Conservation (phyloP, 2,329 filamentous ascomycete genomes). For the Setomelanomma holmii region DNA sequence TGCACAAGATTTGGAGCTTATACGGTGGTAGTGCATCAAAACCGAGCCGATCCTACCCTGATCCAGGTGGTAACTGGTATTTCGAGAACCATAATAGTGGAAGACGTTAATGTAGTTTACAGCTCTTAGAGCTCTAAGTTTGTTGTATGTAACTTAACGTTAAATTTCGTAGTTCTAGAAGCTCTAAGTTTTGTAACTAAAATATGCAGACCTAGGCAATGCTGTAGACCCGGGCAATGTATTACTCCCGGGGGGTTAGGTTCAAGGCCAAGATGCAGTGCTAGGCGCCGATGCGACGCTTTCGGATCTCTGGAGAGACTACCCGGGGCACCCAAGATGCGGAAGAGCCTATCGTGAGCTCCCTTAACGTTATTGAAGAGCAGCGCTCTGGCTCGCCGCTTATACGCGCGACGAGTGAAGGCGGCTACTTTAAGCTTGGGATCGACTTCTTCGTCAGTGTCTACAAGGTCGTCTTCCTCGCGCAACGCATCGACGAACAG, state of each 20-base stretch:
- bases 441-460: constrained; percentile 11
- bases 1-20: too few species aligned
- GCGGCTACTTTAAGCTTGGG: constrained; percentile 43
- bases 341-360: constrained; percentile 54
- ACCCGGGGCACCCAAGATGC: constrained; percentile 57
- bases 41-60: too few species aligned
- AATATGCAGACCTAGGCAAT: too few species aligned
- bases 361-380: constrained; percentile 62
- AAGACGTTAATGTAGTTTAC: too few species aligned
- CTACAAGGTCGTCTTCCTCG: constrained; percentile 18
- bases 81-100: too few species aligned
- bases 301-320: constrained; percentile 40
- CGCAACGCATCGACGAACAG: constrained; percentile 57
- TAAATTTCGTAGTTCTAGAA: too few species aligned
- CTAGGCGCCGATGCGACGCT: constrained; percentile 2
- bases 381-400: constrained; percentile 57
- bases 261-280: constrained; percentile 6
- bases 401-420: constrained; percentile 56
- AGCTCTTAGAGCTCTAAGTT: too few species aligned
- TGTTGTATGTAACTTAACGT: too few species aligned
- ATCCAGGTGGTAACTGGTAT: too few species aligned
- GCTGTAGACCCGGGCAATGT: too few species aligned
- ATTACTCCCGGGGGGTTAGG: constrained; percentile 1
- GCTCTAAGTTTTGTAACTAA: too few species aligned
- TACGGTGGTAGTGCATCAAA: too few species aligned